These are phyloP conservation scores for Castanea mollissima DNA, from an alignment of 306 rosid species.

Conservation along the genomic window DNA sequence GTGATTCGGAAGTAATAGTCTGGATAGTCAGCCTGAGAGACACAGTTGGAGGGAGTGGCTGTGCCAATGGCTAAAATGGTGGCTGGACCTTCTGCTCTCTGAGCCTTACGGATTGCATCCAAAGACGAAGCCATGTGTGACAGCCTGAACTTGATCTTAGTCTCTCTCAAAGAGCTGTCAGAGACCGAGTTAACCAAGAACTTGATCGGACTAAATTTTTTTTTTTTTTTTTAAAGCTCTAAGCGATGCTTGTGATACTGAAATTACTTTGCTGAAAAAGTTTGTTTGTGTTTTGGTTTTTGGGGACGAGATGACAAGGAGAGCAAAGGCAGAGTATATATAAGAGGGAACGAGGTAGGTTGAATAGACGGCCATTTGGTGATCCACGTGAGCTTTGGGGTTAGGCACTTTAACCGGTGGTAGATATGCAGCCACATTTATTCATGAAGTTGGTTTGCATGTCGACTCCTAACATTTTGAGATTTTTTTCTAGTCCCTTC, in stretches of 20 bases:
- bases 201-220: too few relatives aligned
- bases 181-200: neutral
- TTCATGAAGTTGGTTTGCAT: neutral
- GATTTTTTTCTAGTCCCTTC: neutral
- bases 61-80: constrained; percentile 55
- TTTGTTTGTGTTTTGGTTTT: neutral
- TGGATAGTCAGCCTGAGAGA: constrained; percentile 48
- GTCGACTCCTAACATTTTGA: too few relatives aligned
- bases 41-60: constrained; percentile 43
- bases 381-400: constrained; percentile 10
- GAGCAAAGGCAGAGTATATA: neutral
- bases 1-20: constrained; percentile 66
- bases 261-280: neutral
- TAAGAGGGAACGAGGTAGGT: neutral
- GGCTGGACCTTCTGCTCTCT: constrained; percentile 56
- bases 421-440: neutral
- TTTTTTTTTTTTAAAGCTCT: too few relatives aligned
- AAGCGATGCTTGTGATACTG: too few relatives aligned
- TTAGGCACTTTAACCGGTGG: constrained; percentile 1
- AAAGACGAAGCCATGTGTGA: constrained; percentile 38
- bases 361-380: neutral
- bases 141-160: neutral
- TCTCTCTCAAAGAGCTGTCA: neutral
- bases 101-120: constrained; percentile 47
- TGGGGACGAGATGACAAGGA: neutral